Base-by-base conservation (phyloP, 208 protist genomes). In the Wallacemonas collosoma region DNA sequence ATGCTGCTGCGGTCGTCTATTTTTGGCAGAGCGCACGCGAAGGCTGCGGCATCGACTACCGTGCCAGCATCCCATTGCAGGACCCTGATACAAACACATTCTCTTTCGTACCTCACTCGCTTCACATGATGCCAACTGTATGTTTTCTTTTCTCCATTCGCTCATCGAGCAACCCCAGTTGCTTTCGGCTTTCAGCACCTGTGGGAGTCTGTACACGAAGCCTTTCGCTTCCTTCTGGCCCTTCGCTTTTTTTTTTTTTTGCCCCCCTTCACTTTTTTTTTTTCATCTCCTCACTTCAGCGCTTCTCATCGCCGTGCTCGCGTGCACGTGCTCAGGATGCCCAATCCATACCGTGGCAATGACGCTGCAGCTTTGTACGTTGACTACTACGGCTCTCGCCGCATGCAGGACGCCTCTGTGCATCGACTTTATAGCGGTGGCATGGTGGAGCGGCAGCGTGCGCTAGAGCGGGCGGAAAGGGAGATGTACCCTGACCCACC, bases 361-460 rank as follows among this genome's bases (percentile, higher is more conserved):
- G 82, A 88, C 71, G 74, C 84, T 70, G 90, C 88, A 2, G 90
- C 90, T 26, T 73, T 72, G 38, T 93, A 77, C 54, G 80, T 95
- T 3, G 79, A 92, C 45, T 93, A 93, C 77, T 95, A 88, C 73
- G 90, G 86, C 44, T 93, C 88, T 12, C 56, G 70, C 2, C 75
- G 75, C 12, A 95, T 95, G 90, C 73, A 88, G 60, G 63, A 76
- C 51, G 81, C 85, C 69, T 86, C 90, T n/a, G 88, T 93, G 17
- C 68, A 87, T 36, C 88, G 90, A 1, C 82, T 95, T 15, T 90
- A 95, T 68, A 71, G 80, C 51, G 76, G 75, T 51, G 82, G 83
- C 6, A 63, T 92, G 4, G 76, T 76, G 55, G 73, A 77, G 40
- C 76, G 79, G 66, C 73, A 82, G 70, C 79, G 77, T 50, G 79